These are phyloP conservation scores for Phaeosphaeriaceae sp. DNA, from an alignment of 2,329 filamentous ascomycete genomes.

Conservation along the genomic window DNA sequence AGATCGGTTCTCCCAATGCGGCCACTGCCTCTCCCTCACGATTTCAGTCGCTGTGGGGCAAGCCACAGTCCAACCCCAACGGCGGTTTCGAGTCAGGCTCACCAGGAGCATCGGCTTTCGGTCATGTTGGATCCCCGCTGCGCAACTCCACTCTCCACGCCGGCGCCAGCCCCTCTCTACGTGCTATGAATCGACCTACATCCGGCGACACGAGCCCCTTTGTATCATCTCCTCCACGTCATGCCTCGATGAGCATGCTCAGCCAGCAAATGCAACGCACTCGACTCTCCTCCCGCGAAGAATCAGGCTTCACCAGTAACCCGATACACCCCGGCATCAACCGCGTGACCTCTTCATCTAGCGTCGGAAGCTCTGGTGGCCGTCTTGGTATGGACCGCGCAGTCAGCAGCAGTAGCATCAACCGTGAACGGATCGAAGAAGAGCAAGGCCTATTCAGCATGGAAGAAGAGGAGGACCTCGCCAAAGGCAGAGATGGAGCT, in stretches of 20 bases:
- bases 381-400: constrained; percentile 47
- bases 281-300: constrained; percentile 47
- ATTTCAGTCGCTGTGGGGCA: constrained; percentile 65
- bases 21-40: constrained; percentile 64
- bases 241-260: constrained; percentile 67
- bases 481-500: constrained; percentile 42
- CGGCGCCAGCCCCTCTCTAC: constrained; percentile 58
- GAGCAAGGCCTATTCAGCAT: constrained; percentile 53
- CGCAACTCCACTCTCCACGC: constrained; percentile 65
- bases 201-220: constrained; percentile 59
- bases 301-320: constrained; percentile 28
- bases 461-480: constrained; percentile 50
- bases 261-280: constrained; percentile 63
- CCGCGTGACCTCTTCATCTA: constrained; percentile 43
- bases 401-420: constrained; percentile 50
- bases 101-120: constrained; percentile 56
- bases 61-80: constrained; percentile 58
- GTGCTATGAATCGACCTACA: constrained; percentile 57
- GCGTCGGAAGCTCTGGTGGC: constrained; percentile 38
- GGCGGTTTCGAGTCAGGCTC: constrained; percentile 48
- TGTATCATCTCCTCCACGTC: constrained; percentile 62
- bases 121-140: constrained; percentile 70
- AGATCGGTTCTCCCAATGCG: constrained; percentile 60
- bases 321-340: constrained; percentile 73
- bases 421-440: constrained; percentile 50